Percentiles rank a stretch among this genome's conserved stretches.
These are phyloP conservation scores for Coemansia sp. DNA, from an alignment of 192 early-diverging fungal species.

Conservation along the genomic window DNA sequence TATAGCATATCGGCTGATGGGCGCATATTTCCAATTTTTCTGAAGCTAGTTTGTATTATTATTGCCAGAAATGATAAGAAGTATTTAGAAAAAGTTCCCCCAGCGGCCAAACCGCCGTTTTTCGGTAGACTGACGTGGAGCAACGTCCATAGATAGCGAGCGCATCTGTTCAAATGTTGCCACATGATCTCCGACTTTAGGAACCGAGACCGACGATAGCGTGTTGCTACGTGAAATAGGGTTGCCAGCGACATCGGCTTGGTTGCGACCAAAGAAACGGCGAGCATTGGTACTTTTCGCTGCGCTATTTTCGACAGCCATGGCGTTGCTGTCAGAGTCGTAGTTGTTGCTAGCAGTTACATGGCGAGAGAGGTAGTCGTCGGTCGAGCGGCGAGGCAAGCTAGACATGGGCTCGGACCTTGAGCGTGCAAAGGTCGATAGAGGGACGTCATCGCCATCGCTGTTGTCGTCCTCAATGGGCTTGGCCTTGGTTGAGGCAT, in stretches of 20 bases:
- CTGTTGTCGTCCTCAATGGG: conserved; percentile 14
- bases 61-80: not conserved
- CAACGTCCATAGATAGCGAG: conserved; percentile 29
- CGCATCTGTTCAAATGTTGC: conserved; percentile 14
- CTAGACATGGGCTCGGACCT: conserved; percentile 36
- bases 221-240: not conserved
- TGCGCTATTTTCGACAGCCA: not conserved
- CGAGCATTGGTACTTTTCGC: not conserved
- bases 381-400: conserved; percentile 13
- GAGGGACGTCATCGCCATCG: conserved; percentile 47
- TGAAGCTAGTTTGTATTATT: not conserved
- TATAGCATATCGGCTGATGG: too few species aligned
- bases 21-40: too few species aligned
- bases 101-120: conserved; percentile 33
- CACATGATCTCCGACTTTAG: conserved; percentile 1
- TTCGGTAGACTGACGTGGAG: conserved; percentile 1
- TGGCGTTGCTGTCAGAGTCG: not conserved
- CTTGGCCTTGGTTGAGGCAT: conserved; percentile 8
- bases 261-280: conserved; percentile 20
- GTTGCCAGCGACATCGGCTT: not conserved
- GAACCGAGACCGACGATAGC: not conserved
- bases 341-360: conserved; percentile 16
- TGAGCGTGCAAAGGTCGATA: conserved; percentile 42
- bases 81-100: conserved; percentile 30
- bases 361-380: conserved; percentile 8